Conservation (phyloP, 208 protist species). For the Leptomonas pyrrhocoris region DNA sequence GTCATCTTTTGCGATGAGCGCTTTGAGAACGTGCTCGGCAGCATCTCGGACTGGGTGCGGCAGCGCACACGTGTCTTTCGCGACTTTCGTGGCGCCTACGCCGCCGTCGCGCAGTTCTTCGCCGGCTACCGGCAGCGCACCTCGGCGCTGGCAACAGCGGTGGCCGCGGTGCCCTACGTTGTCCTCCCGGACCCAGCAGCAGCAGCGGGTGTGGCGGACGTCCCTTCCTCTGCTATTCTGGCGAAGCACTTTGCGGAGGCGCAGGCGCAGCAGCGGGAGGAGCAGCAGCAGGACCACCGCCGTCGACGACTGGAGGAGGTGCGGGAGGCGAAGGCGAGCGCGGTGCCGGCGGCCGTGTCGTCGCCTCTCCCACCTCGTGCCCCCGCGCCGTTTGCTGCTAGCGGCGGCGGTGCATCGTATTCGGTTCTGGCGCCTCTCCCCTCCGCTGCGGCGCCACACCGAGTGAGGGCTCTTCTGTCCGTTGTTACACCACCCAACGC, state of each 20-base stretch:
- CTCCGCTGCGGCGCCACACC: background rate
- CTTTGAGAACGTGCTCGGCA: slow-evolving; percentile 52
- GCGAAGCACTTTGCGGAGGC: slow-evolving; percentile 42
- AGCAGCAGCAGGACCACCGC: slow-evolving; percentile 16
- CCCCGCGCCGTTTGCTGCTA: background rate
- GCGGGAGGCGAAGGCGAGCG: slow-evolving; percentile 16
- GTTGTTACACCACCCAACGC: background rate
- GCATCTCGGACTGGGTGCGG: slow-evolving; percentile 76
- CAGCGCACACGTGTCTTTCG: slow-evolving; percentile 39
- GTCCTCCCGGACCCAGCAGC: background rate
- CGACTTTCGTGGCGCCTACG: slow-evolving; percentile 77
- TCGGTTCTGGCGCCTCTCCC: no score
- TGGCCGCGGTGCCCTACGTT: slow-evolving; percentile 32
- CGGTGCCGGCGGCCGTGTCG: background rate
- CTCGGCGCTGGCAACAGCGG: slow-evolving; percentile 11
- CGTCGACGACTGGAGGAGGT: slow-evolving; percentile 42
- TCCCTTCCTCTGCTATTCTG: slow-evolving; percentile 35
- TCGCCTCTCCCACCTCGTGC: slow-evolving; percentile 4
- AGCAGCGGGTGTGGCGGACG: background rate
- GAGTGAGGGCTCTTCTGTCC: background rate
- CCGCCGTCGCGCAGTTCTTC: slow-evolving; percentile 73
- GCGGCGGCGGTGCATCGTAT: background rate
- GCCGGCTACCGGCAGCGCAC: slow-evolving; percentile 18
- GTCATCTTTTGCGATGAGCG: slow-evolving; percentile 96
- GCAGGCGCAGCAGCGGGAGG: slow-evolving; percentile 26